Base-by-base conservation (phyloP, 106 monocot genomes). In the Apostasia shenzhenica region DNA sequence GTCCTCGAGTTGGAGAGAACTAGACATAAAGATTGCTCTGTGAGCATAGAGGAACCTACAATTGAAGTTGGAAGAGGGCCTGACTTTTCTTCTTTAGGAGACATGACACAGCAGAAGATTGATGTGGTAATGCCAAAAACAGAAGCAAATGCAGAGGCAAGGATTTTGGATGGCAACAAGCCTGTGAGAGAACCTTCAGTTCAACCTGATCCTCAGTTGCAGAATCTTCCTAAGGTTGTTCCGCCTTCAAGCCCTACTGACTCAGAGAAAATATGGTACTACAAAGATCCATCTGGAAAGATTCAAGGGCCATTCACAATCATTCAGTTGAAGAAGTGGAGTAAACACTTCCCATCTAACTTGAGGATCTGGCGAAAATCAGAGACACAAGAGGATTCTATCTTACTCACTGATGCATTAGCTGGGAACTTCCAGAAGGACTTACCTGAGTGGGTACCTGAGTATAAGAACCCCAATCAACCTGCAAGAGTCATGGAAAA, bases 261-360 rank as follows among this genome's bases (percentile, higher is more conserved):
- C 58, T 78, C 51, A 45, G 90, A 90, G 52, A 90, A 90, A 75
- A 70, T 85, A 11, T 85, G 90, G 90, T 68, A 81, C 62, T 90
- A 90, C 54, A 41, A 75, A 72, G 90, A 90, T 52, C 90, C 90
- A 45, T 69, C 85, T 41, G 85, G 82, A 55, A 90, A 90, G 71
- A 78, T 67, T 9, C 90, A 90, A 66, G 86, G 90, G 14, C 86
- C 90, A 2, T 90, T 90, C 68, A 78, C 90, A 59, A 81, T 90
- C 70, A 49, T 63, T 1, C 86, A 86, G 76, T 54, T 90, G 78
- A 68, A 80, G 42, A 90, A 90, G 65, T 90, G 90, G 90, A 90
- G 70, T 54, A 80, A 80, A 45, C 86, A 78, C 55, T 90, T 90
- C 60, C 90, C 90, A 41, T 44, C 82, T 67, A 78, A 71, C 44